Evolutionary conservation across 495 filamentous ascomycete genomes (phyloP).

Genomic region (Hyaloscypha finlandica): DNA sequence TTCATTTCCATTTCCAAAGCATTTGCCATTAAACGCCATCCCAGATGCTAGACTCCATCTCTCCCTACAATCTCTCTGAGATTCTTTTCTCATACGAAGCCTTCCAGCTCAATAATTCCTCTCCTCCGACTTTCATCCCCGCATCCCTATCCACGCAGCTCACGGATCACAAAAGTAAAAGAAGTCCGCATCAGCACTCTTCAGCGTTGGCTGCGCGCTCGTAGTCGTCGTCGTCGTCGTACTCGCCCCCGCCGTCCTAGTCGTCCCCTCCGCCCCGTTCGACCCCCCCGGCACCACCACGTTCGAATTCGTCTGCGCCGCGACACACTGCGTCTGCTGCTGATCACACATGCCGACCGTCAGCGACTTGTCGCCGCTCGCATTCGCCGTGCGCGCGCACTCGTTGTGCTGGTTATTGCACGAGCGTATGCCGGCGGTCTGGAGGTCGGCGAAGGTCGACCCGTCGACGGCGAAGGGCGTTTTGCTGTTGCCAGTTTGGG

Average conservation of each 20-base stretch:
- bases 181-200: slow-evolving; percentile 21
- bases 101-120: not conserved
- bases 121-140: not conserved
- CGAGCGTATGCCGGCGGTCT: slow-evolving; percentile 48
- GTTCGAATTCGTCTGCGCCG: not conserved
- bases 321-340: slow-evolving; percentile 37
- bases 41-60: no score
- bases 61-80: not conserved
- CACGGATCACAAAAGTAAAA: slow-evolving; percentile 22
- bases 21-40: no score
- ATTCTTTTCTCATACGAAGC: not conserved
- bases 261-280: not conserved
- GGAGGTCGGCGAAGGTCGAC: slow-evolving; percentile 46
- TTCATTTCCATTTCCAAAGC: no score
- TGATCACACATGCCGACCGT: slow-evolving; percentile 47
- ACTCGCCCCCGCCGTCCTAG: not conserved
- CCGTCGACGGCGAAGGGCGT: slow-evolving; percentile 56
- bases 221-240: not conserved
- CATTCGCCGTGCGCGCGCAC: slow-evolving; percentile 54
- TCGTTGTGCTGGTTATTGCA: slow-evolving; percentile 57
- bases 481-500: slow-evolving; percentile 35
- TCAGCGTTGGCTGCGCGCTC: not conserved
- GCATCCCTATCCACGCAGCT: not conserved
- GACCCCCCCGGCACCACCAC: not conserved
- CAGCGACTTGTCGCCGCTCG: slow-evolving; percentile 35